phyloP scores from a whole-genome alignment of 2,329 filamentous ascomycete genomes.

The Dactylellina haptotyla region DNA sequence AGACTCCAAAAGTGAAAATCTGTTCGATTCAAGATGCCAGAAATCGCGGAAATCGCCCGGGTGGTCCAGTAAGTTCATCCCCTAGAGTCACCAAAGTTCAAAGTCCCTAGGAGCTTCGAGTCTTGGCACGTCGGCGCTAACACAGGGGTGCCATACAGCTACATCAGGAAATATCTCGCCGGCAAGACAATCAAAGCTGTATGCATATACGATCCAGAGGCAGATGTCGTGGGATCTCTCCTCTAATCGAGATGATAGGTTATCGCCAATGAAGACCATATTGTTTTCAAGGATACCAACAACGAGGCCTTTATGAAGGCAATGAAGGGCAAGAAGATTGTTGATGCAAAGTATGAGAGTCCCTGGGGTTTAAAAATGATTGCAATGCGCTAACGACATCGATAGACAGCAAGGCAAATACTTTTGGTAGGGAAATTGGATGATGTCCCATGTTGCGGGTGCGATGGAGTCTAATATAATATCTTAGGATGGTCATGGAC shows the following conservation, averaged over 20 bases:
- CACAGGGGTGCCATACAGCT: slow-evolving; percentile 66
- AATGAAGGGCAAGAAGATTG: slow-evolving; percentile 77
- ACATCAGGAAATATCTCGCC: slow-evolving; percentile 81
- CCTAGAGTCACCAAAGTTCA: too few species aligned
- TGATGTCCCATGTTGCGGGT: slow-evolving; percentile 46
- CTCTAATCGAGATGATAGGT: slow-evolving; percentile 2
- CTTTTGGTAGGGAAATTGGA: slow-evolving; percentile 74
- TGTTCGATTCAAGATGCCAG: slow-evolving; percentile 66
- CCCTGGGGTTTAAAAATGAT: slow-evolving; percentile 57
- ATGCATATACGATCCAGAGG: too few species aligned
- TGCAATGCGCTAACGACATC: background rate
- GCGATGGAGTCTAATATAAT: slow-evolving; percentile 59
- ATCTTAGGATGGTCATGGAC: slow-evolving; percentile 74
- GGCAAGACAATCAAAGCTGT: slow-evolving; percentile 80
- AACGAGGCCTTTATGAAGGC: slow-evolving; percentile 77
- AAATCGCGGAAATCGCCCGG: slow-evolving; percentile 68
- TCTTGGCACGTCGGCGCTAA: slow-evolving; percentile 13
- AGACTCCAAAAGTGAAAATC: background rate
- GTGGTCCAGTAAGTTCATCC: slow-evolving; percentile 53
- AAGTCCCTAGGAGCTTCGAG: slow-evolving; percentile 5
- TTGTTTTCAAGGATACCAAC: slow-evolving; percentile 88
- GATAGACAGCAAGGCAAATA: slow-evolving; percentile 90
- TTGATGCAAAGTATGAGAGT: slow-evolving; percentile 60
- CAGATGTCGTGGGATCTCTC: too few species aligned
- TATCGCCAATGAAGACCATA: slow-evolving; percentile 78